Conservation (phyloP, 768 basidiomycete genomes). For the Trametes cinnabarina region DNA sequence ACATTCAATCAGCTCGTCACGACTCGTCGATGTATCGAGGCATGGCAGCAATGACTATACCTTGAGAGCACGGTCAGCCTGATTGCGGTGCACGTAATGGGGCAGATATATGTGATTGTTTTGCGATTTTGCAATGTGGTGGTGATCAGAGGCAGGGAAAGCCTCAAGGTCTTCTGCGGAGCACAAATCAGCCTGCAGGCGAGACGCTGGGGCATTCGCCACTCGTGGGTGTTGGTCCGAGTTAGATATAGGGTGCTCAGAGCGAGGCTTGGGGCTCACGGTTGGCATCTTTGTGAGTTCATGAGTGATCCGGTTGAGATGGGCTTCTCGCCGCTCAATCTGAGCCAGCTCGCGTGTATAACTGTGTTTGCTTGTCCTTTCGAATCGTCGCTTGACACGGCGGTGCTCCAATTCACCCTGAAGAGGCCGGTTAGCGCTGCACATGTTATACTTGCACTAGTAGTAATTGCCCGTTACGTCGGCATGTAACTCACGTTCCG, state of each 20-base stretch:
- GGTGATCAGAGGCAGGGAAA: neutral
- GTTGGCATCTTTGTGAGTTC: neutral
- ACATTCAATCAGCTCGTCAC: neutral
- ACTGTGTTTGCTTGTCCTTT: neutral
- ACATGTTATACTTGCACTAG: neutral
- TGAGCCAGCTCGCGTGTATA: neutral
- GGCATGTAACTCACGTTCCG: constrained; percentile 27
- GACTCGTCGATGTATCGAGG: too few species aligned
- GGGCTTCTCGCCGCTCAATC: neutral
- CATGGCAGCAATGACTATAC: neutral
- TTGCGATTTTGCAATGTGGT: neutral
- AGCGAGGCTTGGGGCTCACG: neutral
- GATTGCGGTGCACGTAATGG: neutral
- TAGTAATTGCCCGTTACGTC: too few species aligned
- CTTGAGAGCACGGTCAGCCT: neutral
- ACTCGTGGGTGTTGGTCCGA: too few species aligned
- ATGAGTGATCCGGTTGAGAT: neutral
- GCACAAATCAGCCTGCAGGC: too few species aligned
- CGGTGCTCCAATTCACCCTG: neutral
- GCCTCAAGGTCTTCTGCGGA: neutral
- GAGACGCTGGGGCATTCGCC: too few species aligned
- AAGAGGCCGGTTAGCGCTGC: too few species aligned
- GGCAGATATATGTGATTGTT: neutral
- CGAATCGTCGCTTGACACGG: neutral
- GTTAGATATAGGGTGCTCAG: too few species aligned